Evolutionary conservation across 1,284 basidiomycete species (phyloP), one percentile per base, ranked within the genome.

Genomic region (Porodaedalea pini): DNA sequence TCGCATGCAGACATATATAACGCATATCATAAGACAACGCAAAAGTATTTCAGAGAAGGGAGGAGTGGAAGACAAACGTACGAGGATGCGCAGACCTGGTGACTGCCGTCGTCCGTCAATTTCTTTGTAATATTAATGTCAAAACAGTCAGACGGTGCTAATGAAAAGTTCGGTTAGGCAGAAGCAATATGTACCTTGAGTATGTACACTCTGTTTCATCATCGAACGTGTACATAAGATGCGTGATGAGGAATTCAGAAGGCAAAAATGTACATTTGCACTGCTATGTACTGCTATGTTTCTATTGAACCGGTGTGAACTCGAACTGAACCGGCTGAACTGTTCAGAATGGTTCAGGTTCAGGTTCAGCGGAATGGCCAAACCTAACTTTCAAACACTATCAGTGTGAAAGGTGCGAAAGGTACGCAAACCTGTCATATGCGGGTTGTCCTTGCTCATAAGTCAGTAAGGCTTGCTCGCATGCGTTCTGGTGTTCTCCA

Each of bases 11-110:
- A 45, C 17, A 15, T 0, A 39, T 19, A 43, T 32, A 10, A 44
- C 21, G 23, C 40, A 32, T 4, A 15, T 17, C 37, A 41, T 23
- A 44, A 23, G 10, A 4, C 7, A 17, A 17, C 25, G 31, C 45
- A 8, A 2, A 3, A 44, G 19, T 39, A 17, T 3, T 39, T 15
- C 37, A 13, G 19, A 15, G 11, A 39, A 17, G 11, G n/a, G 41
- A 21, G 21, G n/a, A 4, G 4, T 19, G 17, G 41, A 44, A 44
- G 4, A 44, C 3, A 44, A 17, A 53, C 80, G 65, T 70, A 94
- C 92, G 92, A 72, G 94, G 94, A 73, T 98, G 94, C 8, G 94
- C 94, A 60, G 92, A 94, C 75, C 93, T 95, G 49, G 92, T 92
- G 63, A 92, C 82, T 87, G 51, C 92, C 92, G 31, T 75, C 76